phyloP scores from a whole-genome alignment of 2,329 filamentous ascomycete species.

The Cladophialophora bantiana region DNA sequence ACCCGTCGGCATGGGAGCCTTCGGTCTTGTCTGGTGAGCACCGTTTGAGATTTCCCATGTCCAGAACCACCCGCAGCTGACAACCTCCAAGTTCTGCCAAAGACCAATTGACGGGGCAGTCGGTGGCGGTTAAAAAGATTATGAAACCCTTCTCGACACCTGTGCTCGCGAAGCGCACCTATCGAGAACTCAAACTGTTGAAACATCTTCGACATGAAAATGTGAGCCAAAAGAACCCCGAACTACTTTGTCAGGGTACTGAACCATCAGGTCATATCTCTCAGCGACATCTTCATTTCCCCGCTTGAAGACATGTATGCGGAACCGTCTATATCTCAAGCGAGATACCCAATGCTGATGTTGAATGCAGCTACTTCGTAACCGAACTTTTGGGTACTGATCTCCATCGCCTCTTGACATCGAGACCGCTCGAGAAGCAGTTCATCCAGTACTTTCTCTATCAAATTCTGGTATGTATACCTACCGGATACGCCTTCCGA shows the following conservation, averaged over 20 bases:
- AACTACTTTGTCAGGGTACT: conserved; percentile 18
- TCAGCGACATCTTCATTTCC: conserved; percentile 99
- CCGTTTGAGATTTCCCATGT: conserved; percentile 29
- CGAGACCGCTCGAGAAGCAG: conserved; percentile 95
- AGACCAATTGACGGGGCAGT: conserved; percentile 95
- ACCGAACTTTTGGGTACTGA: conserved; percentile 97
- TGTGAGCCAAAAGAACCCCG: conserved; percentile 58
- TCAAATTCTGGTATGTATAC: conserved; percentile 83
- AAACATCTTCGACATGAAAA: conserved; percentile 98
- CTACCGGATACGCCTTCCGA: conserved; percentile 16
- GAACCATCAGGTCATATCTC: conserved; percentile 79
- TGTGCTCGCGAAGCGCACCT: conserved; percentile 95
- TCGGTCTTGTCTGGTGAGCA: conserved; percentile 94
- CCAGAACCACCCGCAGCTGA: conserved; percentile 11
- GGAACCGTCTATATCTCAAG: conserved; percentile 7
- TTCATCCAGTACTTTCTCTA: conserved; percentile 99
- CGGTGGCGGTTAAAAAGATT: conserved; percentile 99
- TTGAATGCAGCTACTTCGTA: conserved; percentile 80
- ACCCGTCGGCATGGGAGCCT: conserved; percentile 98
- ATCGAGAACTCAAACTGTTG: conserved; percentile 94
- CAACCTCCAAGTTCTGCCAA: conserved; percentile 77
- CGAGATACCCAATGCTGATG: conserved; percentile 36
- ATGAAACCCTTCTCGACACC: conserved; percentile 99
- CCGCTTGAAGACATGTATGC: conserved; percentile 96
- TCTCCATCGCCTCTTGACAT: conserved; percentile 92